Percentiles rank a stretch among this genome's conserved stretches.
Conservation (phyloP, 495 filamentous ascomycete species). For the Emericellopsis terricola region DNA sequence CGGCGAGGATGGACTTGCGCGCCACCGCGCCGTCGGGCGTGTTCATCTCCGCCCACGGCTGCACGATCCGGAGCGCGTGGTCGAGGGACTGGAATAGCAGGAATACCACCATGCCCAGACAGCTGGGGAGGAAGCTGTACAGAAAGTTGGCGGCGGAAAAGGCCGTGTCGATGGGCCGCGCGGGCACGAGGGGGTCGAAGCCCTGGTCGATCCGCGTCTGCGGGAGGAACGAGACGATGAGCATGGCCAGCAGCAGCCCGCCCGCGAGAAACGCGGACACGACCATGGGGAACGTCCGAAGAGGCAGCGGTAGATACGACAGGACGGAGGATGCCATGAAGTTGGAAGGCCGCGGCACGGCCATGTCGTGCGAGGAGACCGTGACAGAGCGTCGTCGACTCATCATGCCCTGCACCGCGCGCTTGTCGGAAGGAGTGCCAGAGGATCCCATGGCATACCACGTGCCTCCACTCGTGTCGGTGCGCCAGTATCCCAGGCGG, state of each 20-base stretch:
- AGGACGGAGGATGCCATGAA: slow-evolving; percentile 29
- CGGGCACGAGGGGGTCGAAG: slow-evolving; percentile 48
- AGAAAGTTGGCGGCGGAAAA: slow-evolving; percentile 80
- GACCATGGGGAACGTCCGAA: slow-evolving; percentile 39
- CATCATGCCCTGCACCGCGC: slow-evolving; percentile 6
- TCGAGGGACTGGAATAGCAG: slow-evolving; percentile 66
- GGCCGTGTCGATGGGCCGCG: slow-evolving; percentile 38
- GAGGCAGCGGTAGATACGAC: slow-evolving; percentile 63
- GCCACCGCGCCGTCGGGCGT: slow-evolving; percentile 41
- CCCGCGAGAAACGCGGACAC: slow-evolving; percentile 40
- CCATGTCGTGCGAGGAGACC: slow-evolving; percentile 8
- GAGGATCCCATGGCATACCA: slow-evolving; percentile 24
- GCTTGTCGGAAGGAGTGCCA: not conserved
- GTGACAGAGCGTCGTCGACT: slow-evolving; percentile 13
- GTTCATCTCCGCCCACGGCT: slow-evolving; percentile 54
- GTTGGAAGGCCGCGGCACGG: slow-evolving; percentile 18
- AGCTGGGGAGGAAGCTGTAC: slow-evolving; percentile 65
- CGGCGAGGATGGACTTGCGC: slow-evolving; percentile 48
- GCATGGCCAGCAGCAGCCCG: slow-evolving; percentile 50
- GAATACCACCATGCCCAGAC: slow-evolving; percentile 59
- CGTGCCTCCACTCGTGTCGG: slow-evolving; percentile 17
- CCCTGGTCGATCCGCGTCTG: slow-evolving; percentile 42
- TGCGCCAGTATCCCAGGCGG: slow-evolving; percentile 68
- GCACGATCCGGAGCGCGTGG: slow-evolving; percentile 50
- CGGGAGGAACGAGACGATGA: slow-evolving; percentile 59